phyloP scores from a whole-genome alignment of 805 yeast species.

The Debaryomyces maramus region DNA sequence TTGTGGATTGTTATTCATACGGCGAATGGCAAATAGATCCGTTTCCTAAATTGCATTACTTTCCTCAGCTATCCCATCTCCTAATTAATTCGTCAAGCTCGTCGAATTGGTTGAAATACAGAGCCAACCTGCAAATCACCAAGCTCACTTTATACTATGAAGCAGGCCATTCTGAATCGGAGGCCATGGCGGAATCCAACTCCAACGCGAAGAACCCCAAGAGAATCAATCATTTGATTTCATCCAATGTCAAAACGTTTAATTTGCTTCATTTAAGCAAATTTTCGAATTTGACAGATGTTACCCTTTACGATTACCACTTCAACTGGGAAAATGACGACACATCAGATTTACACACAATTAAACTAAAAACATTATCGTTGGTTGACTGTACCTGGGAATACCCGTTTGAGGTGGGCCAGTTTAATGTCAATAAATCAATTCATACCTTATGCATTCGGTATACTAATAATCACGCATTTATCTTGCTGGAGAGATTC shows the following conservation, averaged over 20 bases:
- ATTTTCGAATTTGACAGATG: constrained; percentile 30
- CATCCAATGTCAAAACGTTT: constrained; percentile 33
- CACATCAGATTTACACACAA: constrained; percentile 9
- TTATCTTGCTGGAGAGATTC: constrained; percentile 40
- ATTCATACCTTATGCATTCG: constrained; percentile 23
- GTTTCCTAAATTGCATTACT: constrained; percentile 17
- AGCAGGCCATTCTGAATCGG: constrained; percentile 15
- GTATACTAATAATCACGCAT: constrained; percentile 30
- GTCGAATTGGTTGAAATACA: constrained; percentile 44
- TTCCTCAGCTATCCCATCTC: constrained; percentile 25
- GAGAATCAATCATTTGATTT: constrained; percentile 12
- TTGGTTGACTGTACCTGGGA: constrained; percentile 55
- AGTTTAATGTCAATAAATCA: constrained; percentile 28
- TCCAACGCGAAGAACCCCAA: constrained; percentile 15
- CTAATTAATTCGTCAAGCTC: constrained; percentile 34
- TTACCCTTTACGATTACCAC: constrained; percentile 43
- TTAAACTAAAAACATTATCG: constrained; percentile 24
- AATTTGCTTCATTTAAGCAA: constrained; percentile 44
- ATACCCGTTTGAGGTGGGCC: constrained; percentile 49
- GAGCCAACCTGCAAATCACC: constrained; percentile 19
- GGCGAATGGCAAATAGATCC: constrained; percentile 38
- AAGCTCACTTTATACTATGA: constrained; percentile 29
- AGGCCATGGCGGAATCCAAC: background rate
- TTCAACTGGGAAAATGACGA: constrained; percentile 40
- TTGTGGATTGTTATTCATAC: constrained; percentile 30